Evolutionary conservation across 1,284 basidiomycete species (phyloP).

Genomic region (Schizophyllum amplum): DNA sequence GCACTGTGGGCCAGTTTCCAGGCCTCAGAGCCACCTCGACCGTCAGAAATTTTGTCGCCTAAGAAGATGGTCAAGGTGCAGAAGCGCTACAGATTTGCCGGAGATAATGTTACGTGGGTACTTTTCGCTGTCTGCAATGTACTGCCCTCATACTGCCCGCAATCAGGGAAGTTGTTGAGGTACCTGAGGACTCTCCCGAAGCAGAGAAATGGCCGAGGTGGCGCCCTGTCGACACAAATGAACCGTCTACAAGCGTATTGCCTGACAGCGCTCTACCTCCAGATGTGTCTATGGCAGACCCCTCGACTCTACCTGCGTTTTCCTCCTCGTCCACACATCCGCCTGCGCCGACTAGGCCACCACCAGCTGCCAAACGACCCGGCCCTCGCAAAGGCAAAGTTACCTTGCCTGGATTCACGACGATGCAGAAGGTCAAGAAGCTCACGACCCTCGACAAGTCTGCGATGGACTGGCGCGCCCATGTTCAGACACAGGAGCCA

Average conservation of each 20-base stretch:
- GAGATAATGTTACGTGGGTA: neutral
- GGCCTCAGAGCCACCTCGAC: neutral
- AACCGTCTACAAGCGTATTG: slow-evolving; percentile 1
- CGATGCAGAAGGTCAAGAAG: slow-evolving; percentile 56
- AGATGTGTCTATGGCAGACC: slow-evolving; percentile 8
- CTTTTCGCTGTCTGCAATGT: neutral
- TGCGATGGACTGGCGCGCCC: slow-evolving; percentile 72
- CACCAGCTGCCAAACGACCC: slow-evolving; percentile 28
- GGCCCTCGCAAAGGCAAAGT: slow-evolving; percentile 62
- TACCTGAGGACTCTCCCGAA: slow-evolving; percentile 61
- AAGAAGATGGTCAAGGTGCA: neutral
- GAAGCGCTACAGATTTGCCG: neutral
- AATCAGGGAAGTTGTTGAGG: slow-evolving; percentile 61
- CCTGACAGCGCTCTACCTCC: slow-evolving; percentile 7
- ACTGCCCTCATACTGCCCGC: slow-evolving; percentile 4
- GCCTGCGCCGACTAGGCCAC: slow-evolving; percentile 1
- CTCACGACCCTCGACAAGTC: slow-evolving; percentile 77
- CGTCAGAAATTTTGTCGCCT: neutral
- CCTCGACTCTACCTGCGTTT: slow-evolving; percentile 5
- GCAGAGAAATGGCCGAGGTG: slow-evolving; percentile 66
- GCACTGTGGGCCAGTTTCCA: neutral
- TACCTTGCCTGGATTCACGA: slow-evolving; percentile 36
- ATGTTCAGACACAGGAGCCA: slow-evolving; percentile 39
- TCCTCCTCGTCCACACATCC: slow-evolving; percentile 6
- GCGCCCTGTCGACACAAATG: slow-evolving; percentile 22